These are phyloP conservation scores for Escallonia herrerae DNA, from an alignment of 129 eudicot genomes.

Conservation along the genomic window DNA sequence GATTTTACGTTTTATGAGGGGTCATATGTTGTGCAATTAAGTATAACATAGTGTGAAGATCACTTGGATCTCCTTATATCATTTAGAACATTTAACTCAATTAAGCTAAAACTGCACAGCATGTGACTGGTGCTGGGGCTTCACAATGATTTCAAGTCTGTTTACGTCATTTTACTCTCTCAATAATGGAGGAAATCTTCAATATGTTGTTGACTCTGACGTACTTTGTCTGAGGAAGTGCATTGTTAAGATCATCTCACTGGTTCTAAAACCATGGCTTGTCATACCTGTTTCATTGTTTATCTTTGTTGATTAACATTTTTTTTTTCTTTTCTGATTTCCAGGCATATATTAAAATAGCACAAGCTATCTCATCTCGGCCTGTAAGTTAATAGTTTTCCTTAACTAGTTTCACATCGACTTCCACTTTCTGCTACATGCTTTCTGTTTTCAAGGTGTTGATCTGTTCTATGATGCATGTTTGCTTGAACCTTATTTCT, in stretches of 20 bases:
- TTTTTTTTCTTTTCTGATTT: slow-evolving; percentile 6
- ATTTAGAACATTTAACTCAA: too few relatives aligned
- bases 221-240: too few relatives aligned
- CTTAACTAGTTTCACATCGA: slow-evolving; percentile 1
- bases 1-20: too few relatives aligned
- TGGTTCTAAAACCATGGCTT: neutral
- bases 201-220: too few relatives aligned
- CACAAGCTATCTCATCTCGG: slow-evolving; percentile 97
- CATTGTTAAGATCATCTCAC: neutral
- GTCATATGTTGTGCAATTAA: too few relatives aligned
- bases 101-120: too few relatives aligned
- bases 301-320: neutral
- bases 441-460: neutral
- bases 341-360: slow-evolving; percentile 97
- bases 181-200: too few relatives aligned
- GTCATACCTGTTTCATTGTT: neutral
- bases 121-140: too few relatives aligned
- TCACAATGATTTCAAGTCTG: too few relatives aligned
- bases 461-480: neutral
- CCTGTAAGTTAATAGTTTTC: slow-evolving; percentile 57
- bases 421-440: slow-evolving; percentile 8
- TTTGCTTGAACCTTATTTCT: neutral
- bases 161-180: too few relatives aligned
- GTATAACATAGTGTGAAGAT: too few relatives aligned
- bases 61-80: too few relatives aligned